Evolutionary conservation across 192 early-diverging fungal genomes (phyloP), one percentile per base, ranked within the genome.

Genomic region (Piromyces finnis): DNA sequence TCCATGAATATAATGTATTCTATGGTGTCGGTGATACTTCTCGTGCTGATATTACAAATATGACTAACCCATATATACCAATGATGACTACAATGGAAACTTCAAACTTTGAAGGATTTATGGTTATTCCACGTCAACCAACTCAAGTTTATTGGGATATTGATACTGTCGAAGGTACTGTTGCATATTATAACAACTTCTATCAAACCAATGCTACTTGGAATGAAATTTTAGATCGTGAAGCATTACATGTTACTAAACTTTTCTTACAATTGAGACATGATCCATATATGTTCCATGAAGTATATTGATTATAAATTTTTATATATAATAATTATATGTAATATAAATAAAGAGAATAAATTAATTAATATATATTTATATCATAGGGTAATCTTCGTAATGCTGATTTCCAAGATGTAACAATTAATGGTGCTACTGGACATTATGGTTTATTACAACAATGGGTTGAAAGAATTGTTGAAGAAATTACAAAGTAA

Each of bases 221-320:
- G 41, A 51, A 17, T 22, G 3, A 17, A 1, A 17, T 22, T 51
- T 51, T 51, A 51, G 18, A 51, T 22, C 15, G 3, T 51, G 41
- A 51, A 51, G 41, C 41, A 22, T 22, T 51, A 22, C 41, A 51
- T 51, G 41, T 51, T 51, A 51, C 37, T 14, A 51, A 51, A 51
- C 15, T 51, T 22, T 51, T 22, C 18, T 51, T 51, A 51, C 37
- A 51, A 51, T 51, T 51, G 22, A 51, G 41, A 51, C 79, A 32
- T 77, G 78, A 77, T 80, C 79, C 79, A 28, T 77, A 7, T 29
- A 80, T 80, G 79, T 80, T 80, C 79, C 79, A 80, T 28, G 39
- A 80, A 12, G 37, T 39, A 39, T 12, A 39, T 39, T 2, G 11
- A 39, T 39, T 39, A 39, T 39, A 39, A 12, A 39, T 39, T 12